Evolutionary conservation across 1,284 basidiomycete genomes (phyloP).

Genomic region (Cystobasidium pallidum): DNA sequence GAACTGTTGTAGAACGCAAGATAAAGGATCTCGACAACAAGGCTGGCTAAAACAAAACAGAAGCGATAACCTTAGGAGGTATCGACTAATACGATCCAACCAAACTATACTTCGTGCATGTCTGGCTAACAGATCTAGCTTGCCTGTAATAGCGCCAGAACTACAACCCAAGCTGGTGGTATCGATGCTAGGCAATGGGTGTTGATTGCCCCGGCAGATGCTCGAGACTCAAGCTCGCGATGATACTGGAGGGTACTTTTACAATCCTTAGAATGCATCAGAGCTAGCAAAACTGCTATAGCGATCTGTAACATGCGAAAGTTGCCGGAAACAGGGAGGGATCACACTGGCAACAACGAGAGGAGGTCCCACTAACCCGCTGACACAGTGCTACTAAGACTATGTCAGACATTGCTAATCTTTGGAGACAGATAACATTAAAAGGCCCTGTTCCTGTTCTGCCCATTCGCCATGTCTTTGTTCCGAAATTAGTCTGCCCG

Average conservation of each 20-base stretch:
- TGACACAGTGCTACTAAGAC: neutral
- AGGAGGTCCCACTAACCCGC: neutral
- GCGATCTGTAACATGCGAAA: too few species aligned
- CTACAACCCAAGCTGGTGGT: too few species aligned
- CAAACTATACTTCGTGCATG: too few species aligned
- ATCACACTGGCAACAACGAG: neutral
- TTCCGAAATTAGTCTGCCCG: constrained; percentile 48
- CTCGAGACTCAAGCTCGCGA: too few species aligned
- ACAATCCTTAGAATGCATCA: too few species aligned
- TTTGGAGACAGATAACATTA: constrained; percentile 2
- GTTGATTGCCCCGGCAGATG: too few species aligned
- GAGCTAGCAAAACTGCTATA: too few species aligned
- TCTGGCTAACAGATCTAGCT: neutral
- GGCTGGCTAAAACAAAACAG: neutral
- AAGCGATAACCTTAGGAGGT: neutral
- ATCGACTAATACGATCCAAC: too few species aligned
- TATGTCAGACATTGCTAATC: neutral
- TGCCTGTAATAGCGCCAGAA: neutral
- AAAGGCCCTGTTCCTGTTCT: constrained; percentile 31
- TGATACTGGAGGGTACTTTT: too few species aligned
- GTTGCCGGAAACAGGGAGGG: too few species aligned
- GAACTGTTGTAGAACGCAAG: constrained; percentile 40
- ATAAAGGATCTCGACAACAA: constrained; percentile 33
- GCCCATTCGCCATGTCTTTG: constrained; percentile 12
- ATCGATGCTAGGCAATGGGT: too few species aligned